phyloP scores from a whole-genome alignment of 75 land plant genomes.

The Sequoiadendron giganteum region DNA sequence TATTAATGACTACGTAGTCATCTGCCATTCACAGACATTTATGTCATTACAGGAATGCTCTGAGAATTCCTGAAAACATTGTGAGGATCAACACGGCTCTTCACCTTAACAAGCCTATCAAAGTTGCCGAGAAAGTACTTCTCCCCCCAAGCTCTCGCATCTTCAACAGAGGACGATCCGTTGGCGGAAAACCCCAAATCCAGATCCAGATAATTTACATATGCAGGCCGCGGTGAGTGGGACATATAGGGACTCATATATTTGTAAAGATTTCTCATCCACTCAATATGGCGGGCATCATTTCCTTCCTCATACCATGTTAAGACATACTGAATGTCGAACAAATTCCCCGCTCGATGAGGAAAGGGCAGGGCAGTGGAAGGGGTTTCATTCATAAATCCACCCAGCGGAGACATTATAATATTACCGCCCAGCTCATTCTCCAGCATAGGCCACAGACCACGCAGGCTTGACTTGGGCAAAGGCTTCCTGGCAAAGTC shows the following conservation, averaged over 20 bases:
- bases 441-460: not conserved
- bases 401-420: conserved; percentile 16
- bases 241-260: conserved; percentile 23
- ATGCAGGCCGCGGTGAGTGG: conserved; percentile 4
- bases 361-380: conserved; percentile 3
- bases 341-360: not conserved
- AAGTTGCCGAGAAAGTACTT: conserved; percentile 16
- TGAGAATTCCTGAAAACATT: conserved; percentile 18
- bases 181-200: conserved; percentile 2
- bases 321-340: conserved; percentile 8
- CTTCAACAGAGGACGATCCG: not conserved
- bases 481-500: not conserved
- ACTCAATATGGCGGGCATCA: conserved; percentile 3
- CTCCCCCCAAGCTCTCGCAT: conserved; percentile 13
- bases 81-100: conserved; percentile 15
- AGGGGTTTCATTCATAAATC: not conserved
- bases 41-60: conserved; percentile 14
- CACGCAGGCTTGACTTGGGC: not conserved
- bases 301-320: not conserved
- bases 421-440: not conserved
- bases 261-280: conserved; percentile 16
- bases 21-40: not conserved
- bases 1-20: too few relatives aligned
- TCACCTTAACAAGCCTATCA: conserved; percentile 12
- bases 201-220: conserved; percentile 19